These are phyloP conservation scores for Nannochloris sp. DNA, from an alignment of 139 green algal genomes.

Conservation along the genomic window DNA sequence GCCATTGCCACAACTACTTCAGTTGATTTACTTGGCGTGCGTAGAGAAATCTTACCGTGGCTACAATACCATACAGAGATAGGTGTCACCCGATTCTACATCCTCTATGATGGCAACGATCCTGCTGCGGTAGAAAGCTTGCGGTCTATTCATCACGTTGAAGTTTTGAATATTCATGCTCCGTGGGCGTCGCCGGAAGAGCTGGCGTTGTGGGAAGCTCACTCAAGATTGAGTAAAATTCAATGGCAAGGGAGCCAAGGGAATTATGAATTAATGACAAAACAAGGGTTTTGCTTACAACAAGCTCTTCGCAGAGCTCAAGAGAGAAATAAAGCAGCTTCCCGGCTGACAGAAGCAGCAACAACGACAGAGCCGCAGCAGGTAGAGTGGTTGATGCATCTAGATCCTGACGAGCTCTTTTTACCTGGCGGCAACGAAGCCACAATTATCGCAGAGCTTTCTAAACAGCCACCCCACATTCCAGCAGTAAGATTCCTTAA, in stretches of 20 bases:
- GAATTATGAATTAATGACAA: slow-evolving; percentile 55
- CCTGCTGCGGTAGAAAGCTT: slow-evolving; percentile 16
- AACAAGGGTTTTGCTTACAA: slow-evolving; percentile 34
- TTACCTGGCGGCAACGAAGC: neutral
- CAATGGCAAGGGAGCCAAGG: slow-evolving; percentile 34
- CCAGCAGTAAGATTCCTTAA: slow-evolving; percentile 45
- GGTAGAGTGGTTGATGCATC: slow-evolving; percentile 45
- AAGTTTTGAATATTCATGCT: slow-evolving; percentile 22
- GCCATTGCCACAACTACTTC: slow-evolving; percentile 29
- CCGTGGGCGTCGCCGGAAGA: slow-evolving; percentile 19
- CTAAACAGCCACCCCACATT: neutral
- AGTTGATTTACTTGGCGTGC: slow-evolving; percentile 32
- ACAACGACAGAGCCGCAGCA: no score
- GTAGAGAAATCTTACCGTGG: slow-evolving; percentile 45
- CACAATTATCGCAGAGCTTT: slow-evolving; percentile 17
- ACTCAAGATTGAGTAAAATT: neutral
- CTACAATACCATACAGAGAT: slow-evolving; percentile 44
- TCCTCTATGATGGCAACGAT: slow-evolving; percentile 49
- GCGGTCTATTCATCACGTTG: slow-evolving; percentile 6
- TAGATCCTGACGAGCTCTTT: slow-evolving; percentile 52
- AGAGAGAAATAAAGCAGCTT: no score
- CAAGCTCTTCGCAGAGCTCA: slow-evolving; percentile 22
- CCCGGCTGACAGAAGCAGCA: no score
- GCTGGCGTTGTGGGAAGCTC: neutral
- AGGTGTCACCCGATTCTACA: slow-evolving; percentile 35